Evolutionary conservation across 768 basidiomycete species (phyloP).

Genomic region (Boletus vermiculosoides): DNA sequence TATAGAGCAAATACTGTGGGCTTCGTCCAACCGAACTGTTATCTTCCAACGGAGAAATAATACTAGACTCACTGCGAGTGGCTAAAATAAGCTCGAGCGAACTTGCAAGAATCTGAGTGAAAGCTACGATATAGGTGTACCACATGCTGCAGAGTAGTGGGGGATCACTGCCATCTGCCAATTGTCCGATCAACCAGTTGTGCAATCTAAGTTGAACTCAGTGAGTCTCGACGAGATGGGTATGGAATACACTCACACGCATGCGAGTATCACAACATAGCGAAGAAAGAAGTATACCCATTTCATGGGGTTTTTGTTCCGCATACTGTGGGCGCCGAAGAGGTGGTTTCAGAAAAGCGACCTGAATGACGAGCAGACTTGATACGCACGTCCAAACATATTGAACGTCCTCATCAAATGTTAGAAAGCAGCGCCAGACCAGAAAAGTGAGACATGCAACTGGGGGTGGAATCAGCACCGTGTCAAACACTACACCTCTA

Average conservation of each 20-base stretch:
- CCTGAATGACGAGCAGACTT: no score
- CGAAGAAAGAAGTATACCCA: slow-evolving; percentile 33
- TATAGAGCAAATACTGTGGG: not conserved
- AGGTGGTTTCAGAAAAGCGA: no score
- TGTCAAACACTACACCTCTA: no score
- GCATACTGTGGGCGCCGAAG: slow-evolving; percentile 5
- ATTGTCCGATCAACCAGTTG: slow-evolving; percentile 6
- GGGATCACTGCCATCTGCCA: slow-evolving; percentile 14
- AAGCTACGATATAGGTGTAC: slow-evolving; percentile 1
- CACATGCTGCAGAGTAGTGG: slow-evolving; percentile 9
- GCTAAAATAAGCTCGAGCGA: slow-evolving; percentile 19
- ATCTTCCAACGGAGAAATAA: not conserved
- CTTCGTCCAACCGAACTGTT: not conserved
- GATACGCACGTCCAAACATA: slow-evolving; percentile 26
- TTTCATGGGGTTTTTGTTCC: slow-evolving; percentile 21
- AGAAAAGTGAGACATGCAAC: slow-evolving; percentile 15
- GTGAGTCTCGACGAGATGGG: not conserved
- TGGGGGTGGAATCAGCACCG: slow-evolving; percentile 4
- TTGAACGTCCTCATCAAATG: slow-evolving; percentile 18
- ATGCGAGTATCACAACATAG: slow-evolving; percentile 22
- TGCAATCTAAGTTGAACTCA: slow-evolving; percentile 11
- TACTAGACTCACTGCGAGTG: slow-evolving; percentile 10
- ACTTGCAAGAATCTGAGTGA: slow-evolving; percentile 9
- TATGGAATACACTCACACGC: slow-evolving; percentile 16
- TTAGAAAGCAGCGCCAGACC: slow-evolving; percentile 13